Conservation (phyloP, 495 filamentous ascomycete species). For the Penicillium arizonense region DNA sequence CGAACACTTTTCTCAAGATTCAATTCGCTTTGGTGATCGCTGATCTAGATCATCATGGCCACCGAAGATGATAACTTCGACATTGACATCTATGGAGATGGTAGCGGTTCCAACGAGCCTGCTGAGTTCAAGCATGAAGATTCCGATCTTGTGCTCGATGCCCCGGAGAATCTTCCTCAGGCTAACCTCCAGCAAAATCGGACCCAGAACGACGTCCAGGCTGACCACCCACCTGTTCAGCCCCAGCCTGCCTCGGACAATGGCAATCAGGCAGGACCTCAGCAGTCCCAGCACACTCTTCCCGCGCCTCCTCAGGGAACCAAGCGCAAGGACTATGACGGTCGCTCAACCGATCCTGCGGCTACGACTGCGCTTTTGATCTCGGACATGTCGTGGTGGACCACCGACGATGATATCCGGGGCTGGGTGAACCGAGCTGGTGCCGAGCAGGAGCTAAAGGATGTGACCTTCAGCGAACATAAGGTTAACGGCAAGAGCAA, state of each 20-base stretch:
- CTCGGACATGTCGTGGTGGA: constrained; percentile 94
- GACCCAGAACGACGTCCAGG: background rate
- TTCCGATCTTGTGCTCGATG: constrained; percentile 39
- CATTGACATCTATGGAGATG: constrained; percentile 96
- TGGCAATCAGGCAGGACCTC: constrained; percentile 13
- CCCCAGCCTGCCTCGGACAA: constrained; percentile 14
- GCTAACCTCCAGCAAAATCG: background rate
- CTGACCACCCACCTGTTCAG: background rate
- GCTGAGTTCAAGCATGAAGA: constrained; percentile 53
- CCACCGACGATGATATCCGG: constrained; percentile 90
- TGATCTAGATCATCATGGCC: constrained; percentile 60
- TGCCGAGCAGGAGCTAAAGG: constrained; percentile 81
- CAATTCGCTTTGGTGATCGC: constrained; percentile 6
- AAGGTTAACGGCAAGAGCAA: constrained; percentile 99
- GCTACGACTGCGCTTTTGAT: constrained; percentile 82
- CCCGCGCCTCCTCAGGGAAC: constrained; percentile 58
- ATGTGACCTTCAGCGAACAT: constrained; percentile 95
- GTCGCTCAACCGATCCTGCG: constrained; percentile 73
- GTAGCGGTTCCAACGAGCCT: constrained; percentile 48
- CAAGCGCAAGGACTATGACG: constrained; percentile 75
- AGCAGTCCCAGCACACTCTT: constrained; percentile 15
- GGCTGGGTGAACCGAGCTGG: constrained; percentile 77
- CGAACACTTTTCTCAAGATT: constrained; percentile 16
- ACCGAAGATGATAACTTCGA: constrained; percentile 90
- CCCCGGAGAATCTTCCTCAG: constrained; percentile 19